These are phyloP conservation scores for Nitzschia sp. DNA, from an alignment of 108 stramenopile species.

Conservation along the genomic window DNA sequence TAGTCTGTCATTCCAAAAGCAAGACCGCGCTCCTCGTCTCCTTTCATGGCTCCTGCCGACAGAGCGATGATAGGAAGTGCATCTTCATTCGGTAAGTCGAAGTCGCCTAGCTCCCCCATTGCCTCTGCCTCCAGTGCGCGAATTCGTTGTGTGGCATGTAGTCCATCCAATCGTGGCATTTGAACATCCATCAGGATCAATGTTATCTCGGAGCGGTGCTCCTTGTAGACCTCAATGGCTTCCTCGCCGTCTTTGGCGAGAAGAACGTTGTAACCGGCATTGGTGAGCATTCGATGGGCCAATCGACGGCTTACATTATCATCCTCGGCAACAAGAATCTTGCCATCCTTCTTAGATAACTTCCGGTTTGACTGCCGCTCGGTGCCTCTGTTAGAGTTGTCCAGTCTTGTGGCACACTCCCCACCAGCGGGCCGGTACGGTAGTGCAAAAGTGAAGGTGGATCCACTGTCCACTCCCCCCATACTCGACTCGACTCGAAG, in stretches of 20 bases:
- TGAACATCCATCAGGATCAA: constrained; percentile 18
- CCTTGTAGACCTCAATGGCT: not conserved
- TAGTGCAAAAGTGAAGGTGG: not conserved
- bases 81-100: not conserved
- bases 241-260: constrained; percentile 8
- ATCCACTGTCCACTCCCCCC: not conserved
- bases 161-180: constrained; percentile 13
- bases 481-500: not conserved
- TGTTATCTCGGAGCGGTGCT: not conserved
- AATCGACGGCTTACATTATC: constrained; percentile 2
- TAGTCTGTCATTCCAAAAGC: constrained; percentile 11
- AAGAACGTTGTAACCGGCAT: not conserved
- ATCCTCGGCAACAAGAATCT: constrained; percentile 17
- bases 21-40: constrained; percentile 7
- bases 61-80: constrained; percentile 18
- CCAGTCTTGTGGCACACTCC: no score
- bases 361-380: not conserved
- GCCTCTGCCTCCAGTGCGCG: not conserved
- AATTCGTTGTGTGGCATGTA: constrained; percentile 5
- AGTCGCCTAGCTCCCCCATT: not conserved
- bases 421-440: not conserved
- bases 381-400: not conserved
- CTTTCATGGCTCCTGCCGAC: constrained; percentile 27
- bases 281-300: constrained; percentile 3
- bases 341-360: not conserved